Percentiles rank a stretch among this genome's conserved stretches.
phyloP scores from a whole-genome alignment of 192 early-diverging fungal species.

The Gamsiella multidivaricata region DNA sequence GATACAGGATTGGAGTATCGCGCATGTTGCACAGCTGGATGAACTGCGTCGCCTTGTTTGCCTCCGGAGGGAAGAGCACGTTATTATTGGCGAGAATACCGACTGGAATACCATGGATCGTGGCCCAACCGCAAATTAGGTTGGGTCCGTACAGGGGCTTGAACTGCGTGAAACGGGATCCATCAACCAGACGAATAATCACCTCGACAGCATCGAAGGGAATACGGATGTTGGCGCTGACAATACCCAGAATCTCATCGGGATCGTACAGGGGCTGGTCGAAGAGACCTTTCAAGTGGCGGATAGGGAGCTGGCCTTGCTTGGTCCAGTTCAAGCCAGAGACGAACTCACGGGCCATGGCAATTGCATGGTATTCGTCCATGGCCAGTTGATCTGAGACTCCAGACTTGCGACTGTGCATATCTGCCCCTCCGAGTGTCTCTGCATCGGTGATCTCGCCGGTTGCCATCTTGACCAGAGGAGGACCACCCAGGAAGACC shows the following conservation, averaged over 20 bases:
- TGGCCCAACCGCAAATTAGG: conserved; percentile 71
- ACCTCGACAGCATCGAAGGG: conserved; percentile 75
- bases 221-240: conserved; percentile 72
- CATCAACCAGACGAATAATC: conserved; percentile 73
- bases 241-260: conserved; percentile 72
- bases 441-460: conserved; percentile 74
- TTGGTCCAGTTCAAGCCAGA: conserved; percentile 67
- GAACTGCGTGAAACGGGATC: conserved; percentile 71
- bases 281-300: conserved; percentile 59
- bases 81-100: conserved; percentile 77
- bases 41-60: conserved; percentile 79
- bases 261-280: conserved; percentile 69
- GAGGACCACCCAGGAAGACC: conserved; percentile 76
- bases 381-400: conserved; percentile 71
- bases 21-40: conserved; percentile 73
- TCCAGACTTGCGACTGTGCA: conserved; percentile 75
- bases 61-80: conserved; percentile 70
- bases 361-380: conserved; percentile 71
- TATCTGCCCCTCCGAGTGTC: conserved; percentile 73
- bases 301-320: conserved; percentile 57
- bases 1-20: conserved; percentile 69
- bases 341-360: conserved; percentile 73
- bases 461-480: conserved; percentile 75
- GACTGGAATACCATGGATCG: conserved; percentile 71
- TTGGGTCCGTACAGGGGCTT: conserved; percentile 75